These are phyloP conservation scores for Pseudogymnoascus sp. DNA, from an alignment of 2,329 filamentous ascomycete genomes.

Conservation along the genomic window DNA sequence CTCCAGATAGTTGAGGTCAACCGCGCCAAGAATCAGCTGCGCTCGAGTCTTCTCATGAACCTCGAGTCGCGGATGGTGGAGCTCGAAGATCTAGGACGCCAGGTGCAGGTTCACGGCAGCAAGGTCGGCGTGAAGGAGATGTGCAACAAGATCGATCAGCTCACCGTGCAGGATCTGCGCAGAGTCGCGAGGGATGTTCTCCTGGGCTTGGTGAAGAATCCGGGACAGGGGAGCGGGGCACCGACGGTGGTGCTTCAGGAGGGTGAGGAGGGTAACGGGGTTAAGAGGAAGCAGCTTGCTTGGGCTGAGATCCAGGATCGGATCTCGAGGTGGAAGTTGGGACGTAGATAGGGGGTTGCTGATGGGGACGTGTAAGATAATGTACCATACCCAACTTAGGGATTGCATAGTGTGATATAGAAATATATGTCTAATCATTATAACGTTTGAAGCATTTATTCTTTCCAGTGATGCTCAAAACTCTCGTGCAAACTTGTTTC, in stretches of 20 bases:
- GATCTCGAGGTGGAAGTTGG: slow-evolving; percentile 76
- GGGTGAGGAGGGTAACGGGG: slow-evolving; percentile 56
- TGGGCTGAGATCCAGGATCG: slow-evolving; percentile 89
- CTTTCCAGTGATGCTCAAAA: neutral
- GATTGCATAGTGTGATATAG: slow-evolving; percentile 7
- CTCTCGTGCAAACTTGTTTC: neutral
- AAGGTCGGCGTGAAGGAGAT: slow-evolving; percentile 91
- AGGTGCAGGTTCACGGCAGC: slow-evolving; percentile 91
- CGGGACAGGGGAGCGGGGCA: slow-evolving; percentile 69
- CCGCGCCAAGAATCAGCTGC: slow-evolving; percentile 93
- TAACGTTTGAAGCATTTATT: neutral
- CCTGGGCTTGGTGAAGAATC: slow-evolving; percentile 66
- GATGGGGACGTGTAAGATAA: slow-evolving; percentile 4
- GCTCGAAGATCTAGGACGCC: slow-evolving; percentile 86
- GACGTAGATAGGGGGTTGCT: slow-evolving; percentile 40
- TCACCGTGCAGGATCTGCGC: slow-evolving; percentile 73
- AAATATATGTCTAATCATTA: neutral
- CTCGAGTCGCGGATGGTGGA: slow-evolving; percentile 96
- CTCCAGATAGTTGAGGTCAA: slow-evolving; percentile 72
- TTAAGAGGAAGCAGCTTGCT: slow-evolving; percentile 57
- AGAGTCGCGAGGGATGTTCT: slow-evolving; percentile 74
- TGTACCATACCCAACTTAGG: slow-evolving; percentile 9
- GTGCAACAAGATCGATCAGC: slow-evolving; percentile 74
- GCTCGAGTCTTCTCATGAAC: slow-evolving; percentile 89
- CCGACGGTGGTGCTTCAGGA: slow-evolving; percentile 95